phyloP scores from a whole-genome alignment of 441 rosid species.

The Gossypium schwendimanii region DNA sequence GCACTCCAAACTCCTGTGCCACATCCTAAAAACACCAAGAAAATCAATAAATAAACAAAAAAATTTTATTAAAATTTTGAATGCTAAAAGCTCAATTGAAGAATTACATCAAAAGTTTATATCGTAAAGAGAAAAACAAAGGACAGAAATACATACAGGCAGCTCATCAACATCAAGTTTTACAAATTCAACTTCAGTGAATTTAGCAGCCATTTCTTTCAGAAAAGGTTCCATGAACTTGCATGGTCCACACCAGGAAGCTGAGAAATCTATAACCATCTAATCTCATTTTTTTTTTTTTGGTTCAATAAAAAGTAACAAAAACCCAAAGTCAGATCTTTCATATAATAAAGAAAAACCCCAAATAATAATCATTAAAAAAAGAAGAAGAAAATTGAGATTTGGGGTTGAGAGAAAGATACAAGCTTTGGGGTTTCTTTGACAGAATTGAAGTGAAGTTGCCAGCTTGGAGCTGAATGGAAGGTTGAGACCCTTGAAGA shows the following conservation, averaged over 20 bases:
- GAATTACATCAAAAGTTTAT: too few relatives aligned
- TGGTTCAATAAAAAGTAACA: background rate
- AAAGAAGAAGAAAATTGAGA: too few relatives aligned
- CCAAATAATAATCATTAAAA: background rate
- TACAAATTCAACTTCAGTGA: conserved; percentile 50
- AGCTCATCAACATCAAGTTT: conserved; percentile 80
- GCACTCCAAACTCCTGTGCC: conserved; percentile 58
- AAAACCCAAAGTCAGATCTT: background rate
- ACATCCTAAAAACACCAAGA: conserved; percentile 39
- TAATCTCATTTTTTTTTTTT: conserved; percentile 17
- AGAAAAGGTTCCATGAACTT: conserved; percentile 54
- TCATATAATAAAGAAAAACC: background rate
- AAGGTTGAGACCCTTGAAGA: conserved; percentile 33
- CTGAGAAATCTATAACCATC: conserved; percentile 82
- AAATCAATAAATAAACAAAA: background rate
- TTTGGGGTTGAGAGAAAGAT: background rate
- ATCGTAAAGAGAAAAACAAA: too few relatives aligned
- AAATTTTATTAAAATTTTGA: too few relatives aligned
- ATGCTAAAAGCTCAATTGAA: too few relatives aligned
- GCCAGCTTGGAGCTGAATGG: conserved; percentile 66
- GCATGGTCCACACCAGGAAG: conserved; percentile 93
- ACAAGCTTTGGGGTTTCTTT: conserved; percentile 62
- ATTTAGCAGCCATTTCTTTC: conserved; percentile 38
- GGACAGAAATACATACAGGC: conserved; percentile 37
- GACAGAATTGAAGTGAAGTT: conserved; percentile 59